Base-by-base conservation (phyloP, 768 basidiomycete genomes). In the Macrolepiota albuminosa region DNA sequence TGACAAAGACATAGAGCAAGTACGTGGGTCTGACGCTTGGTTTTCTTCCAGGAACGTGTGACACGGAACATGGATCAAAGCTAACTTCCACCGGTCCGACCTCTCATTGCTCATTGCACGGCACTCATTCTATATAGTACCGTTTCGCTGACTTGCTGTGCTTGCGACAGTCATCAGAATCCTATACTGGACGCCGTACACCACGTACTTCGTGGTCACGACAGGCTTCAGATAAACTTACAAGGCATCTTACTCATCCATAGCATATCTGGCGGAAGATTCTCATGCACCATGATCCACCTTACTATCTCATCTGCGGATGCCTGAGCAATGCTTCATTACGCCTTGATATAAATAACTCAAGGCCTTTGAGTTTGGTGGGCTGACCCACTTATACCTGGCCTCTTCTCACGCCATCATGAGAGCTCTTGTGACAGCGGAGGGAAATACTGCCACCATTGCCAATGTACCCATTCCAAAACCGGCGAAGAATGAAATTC, bases 361-460 rank as follows among this genome's bases (percentile, higher is more conserved):
- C 18, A 10, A n/a, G n/a, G n/a, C n/a, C 21, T 21, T 21, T 21
- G 21, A 21, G 21, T 21, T 21, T 6, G 50, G 34, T 51, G n/a
- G 53, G 11, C 6, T 1, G 21, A 16, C 16, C 58, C 33, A 24
- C 45, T 45, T 45, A 34, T 52, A 7, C 40, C 24, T 24, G 16
- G 11, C 21, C 5, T 40, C 34, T n/a, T 13, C 54, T 36, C 33
- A 21, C 56, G 50, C 24, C 24, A 40, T 21, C 39, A 60, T 60
- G 53, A 47, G 70, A 57, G 73, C 70, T 48, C 68, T 75, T 24
- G 65, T 72, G 16, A 73, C 69, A 2, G 69, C 65, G 11, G 50
- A 64, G 8, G 65, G 62, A 16, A 68, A 69, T 18, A 73, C 69
- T n/a, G 71, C 73, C 13, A 40, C 65, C 16, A 66, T 75, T 14